phyloP scores from a whole-genome alignment of 2,329 filamentous ascomycete species.

The Parastagonospora nodorum region DNA sequence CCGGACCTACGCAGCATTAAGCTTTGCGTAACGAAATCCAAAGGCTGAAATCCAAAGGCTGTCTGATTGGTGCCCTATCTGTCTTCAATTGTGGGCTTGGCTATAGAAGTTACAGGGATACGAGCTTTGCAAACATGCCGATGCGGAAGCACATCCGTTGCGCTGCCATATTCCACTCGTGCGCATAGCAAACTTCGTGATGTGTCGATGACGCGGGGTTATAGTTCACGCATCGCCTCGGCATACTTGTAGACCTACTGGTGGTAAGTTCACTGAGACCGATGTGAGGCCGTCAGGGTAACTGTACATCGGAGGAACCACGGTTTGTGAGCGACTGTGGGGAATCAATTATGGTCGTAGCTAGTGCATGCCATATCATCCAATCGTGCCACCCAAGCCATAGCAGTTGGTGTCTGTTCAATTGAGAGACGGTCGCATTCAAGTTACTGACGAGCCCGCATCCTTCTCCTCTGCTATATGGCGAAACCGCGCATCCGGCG shows the following conservation, averaged over 20 bases:
- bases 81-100: constrained; percentile 13
- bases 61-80: constrained; percentile 11
- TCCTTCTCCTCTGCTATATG: constrained; percentile 26
- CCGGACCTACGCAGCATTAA: background rate
- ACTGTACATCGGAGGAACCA: too few species aligned
- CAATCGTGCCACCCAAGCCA: background rate
- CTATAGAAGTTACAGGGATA: background rate
- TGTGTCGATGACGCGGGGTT: too few species aligned
- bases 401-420: background rate
- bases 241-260: too few species aligned
- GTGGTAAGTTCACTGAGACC: too few species aligned
- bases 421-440: background rate
- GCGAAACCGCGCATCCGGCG: constrained; percentile 33
- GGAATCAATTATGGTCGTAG: background rate
- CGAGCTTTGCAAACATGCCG: background rate
- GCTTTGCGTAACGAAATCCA: background rate
- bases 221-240: too few species aligned
- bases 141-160: too few species aligned
- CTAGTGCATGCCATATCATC: background rate
- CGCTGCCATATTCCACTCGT: too few species aligned
- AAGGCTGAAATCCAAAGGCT: background rate
- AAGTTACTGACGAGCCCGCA: constrained; percentile 7
- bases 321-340: too few species aligned
- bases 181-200: too few species aligned
- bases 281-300: too few species aligned